These are phyloP conservation scores for Diospyros kaki DNA, from an alignment of 148 eudicot genomes.

Conservation along the genomic window DNA sequence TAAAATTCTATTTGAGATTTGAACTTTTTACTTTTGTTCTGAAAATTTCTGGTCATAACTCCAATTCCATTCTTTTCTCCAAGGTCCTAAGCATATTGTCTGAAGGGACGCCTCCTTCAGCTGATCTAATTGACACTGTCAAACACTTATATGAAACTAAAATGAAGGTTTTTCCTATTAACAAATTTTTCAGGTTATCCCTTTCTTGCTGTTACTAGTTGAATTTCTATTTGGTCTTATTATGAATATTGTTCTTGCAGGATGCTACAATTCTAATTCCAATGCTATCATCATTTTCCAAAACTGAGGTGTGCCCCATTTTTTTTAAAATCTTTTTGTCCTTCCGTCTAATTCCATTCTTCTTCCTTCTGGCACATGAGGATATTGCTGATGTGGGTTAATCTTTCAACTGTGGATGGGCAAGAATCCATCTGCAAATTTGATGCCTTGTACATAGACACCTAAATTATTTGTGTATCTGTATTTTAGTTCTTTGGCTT, in stretches of 20 bases:
- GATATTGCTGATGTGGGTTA: background rate
- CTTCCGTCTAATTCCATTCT: background rate
- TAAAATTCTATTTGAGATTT: background rate
- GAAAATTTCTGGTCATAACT: background rate
- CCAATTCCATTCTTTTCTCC: slow-evolving; percentile 14
- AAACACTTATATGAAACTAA: slow-evolving; percentile 86
- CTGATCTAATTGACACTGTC: slow-evolving; percentile 71
- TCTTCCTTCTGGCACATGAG: background rate
- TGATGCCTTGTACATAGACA: background rate
- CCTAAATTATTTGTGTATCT: no score
- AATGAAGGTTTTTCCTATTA: slow-evolving; percentile 53
- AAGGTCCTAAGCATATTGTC: slow-evolving; percentile 77
- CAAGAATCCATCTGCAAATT: background rate
- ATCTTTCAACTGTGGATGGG: background rate
- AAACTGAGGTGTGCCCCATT: slow-evolving; percentile 55
- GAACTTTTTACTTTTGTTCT: slow-evolving; percentile 2
- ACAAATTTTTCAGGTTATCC: background rate
- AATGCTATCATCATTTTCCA: slow-evolving; percentile 72
- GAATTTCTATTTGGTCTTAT: slow-evolving; percentile 12
- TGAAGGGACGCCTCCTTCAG: slow-evolving; percentile 68
- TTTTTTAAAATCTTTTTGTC: background rate
- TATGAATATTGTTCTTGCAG: slow-evolving; percentile 37
- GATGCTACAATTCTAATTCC: slow-evolving; percentile 89
- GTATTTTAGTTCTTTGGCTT: no score
- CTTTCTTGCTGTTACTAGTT: background rate